phyloP scores from a whole-genome alignment of 2,329 filamentous ascomycete species.

The Neopestalotiopsis rosae region DNA sequence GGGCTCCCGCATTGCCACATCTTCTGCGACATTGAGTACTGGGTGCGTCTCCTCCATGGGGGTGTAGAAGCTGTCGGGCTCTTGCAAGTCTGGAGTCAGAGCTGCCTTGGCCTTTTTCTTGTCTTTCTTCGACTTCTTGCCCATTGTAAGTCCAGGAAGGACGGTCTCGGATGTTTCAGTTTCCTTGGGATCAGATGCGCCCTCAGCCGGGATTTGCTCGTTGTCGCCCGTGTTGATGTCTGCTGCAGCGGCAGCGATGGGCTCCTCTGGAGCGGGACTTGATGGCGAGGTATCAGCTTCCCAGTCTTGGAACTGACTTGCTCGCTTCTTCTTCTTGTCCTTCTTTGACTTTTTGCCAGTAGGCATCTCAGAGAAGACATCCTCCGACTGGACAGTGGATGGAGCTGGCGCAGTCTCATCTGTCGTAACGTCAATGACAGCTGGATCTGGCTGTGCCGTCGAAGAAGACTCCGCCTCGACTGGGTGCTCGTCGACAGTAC shows the following conservation, averaged over 20 bases:
- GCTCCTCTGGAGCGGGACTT: constrained; percentile 5
- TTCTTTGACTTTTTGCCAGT: constrained; percentile 30
- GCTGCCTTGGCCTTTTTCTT: constrained; percentile 41
- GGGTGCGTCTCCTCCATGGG: constrained; percentile 7
- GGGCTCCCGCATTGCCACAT: not conserved
- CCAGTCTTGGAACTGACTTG: constrained; percentile 26
- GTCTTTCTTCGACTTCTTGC: constrained; percentile 28
- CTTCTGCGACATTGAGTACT: not conserved
- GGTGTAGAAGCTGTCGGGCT: constrained; percentile 22
- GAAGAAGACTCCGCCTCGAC: not conserved
- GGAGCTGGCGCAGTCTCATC: not conserved
- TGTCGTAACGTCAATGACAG: not conserved
- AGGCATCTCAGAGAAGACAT: not conserved
- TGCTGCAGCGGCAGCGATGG: constrained; percentile 22
- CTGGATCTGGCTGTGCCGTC: not conserved
- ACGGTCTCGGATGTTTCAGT: constrained; percentile 31
- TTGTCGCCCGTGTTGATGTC: constrained; percentile 21
- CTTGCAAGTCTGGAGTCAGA: constrained; percentile 20
- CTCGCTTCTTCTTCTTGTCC: constrained; percentile 41
- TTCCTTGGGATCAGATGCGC: constrained; percentile 21
- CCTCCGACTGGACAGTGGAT: not conserved
- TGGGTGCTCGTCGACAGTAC: not conserved
- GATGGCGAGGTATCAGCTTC: not conserved
- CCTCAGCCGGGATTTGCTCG: constrained; percentile 16
- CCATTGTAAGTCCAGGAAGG: constrained; percentile 22